phyloP scores from a whole-genome alignment of 805 yeast species.

The Candida yuanshanica region DNA sequence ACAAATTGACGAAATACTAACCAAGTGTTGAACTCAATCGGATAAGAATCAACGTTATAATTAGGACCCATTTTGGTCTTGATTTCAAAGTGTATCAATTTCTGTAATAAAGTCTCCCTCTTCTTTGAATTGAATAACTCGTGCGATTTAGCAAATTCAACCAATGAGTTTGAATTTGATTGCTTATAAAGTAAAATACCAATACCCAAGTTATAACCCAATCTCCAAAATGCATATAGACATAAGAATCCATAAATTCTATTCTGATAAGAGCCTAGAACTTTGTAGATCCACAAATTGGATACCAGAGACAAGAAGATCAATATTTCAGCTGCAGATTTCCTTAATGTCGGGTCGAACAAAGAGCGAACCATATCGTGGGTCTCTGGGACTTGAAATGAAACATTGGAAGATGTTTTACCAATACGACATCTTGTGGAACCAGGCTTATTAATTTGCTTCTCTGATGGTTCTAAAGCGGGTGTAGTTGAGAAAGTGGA shows the following conservation, averaged over 20 bases:
- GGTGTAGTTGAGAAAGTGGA: not conserved
- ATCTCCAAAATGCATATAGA: conserved; percentile 68
- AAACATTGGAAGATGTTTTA: conserved; percentile 24
- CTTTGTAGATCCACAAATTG: conserved; percentile 29
- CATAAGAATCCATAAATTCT: conserved; percentile 34
- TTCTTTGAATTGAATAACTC: conserved; percentile 39
- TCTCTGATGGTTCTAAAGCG: not conserved
- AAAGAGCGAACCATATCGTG: conserved; percentile 81
- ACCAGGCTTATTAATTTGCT: not conserved
- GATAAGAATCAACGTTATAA: conserved; percentile 37
- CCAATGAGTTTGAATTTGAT: conserved; percentile 50
- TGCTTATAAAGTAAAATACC: conserved; percentile 65
- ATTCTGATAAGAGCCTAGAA: conserved; percentile 15
- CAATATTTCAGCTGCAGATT: conserved; percentile 58
- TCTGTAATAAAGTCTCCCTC: conserved; percentile 30
- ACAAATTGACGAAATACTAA: conserved; percentile 71
- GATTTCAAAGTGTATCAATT: conserved; percentile 40
- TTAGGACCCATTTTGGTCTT: conserved; percentile 37
- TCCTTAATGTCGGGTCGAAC: conserved; percentile 68
- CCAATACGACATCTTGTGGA: conserved; percentile 10
- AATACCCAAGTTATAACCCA: conserved; percentile 73
- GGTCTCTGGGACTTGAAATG: conserved; percentile 42
- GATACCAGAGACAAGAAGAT: conserved; percentile 43
- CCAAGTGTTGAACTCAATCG: conserved; percentile 82
- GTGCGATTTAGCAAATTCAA: conserved; percentile 42